Evolutionary conservation across 257 asterid genomes (phyloP), one percentile per base, ranked within the genome.

Genomic region (Agastache rugosa): DNA sequence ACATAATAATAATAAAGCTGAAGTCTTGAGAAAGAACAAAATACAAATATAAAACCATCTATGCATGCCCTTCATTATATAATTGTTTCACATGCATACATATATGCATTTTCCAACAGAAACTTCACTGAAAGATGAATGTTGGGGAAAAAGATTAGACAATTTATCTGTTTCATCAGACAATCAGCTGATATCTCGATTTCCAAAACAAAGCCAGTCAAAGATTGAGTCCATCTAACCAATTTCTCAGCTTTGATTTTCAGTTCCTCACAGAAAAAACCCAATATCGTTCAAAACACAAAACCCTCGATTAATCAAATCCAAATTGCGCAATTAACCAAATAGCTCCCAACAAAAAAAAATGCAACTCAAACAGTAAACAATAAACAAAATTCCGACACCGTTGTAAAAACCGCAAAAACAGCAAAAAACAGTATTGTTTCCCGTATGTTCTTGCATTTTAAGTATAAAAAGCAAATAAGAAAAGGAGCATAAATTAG

Each of bases 241-340:
- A 39, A 63, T 16, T 50, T 50, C 5, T 23, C 75, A 55, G 39
- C 66, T 58, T 37, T 16, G 7, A 17, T 1, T 37, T 39, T 39
- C 8, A 62, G 29, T 48, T 20, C 71, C 10, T 2, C 39, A 2
- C 5, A 34, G 31, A 19, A 50, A 31, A 59, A 61, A 10, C 42
- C 63, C 55, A 73, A 34, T 53, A 50, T 53, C 34, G 29, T 6
- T 50, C 54, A 35, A 62, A 34, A 22, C 50, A 74, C 58, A 63
- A 50, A n/a, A 15, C 56, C 65, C 22, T 50, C 64, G 47, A 47
- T 66, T 5, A 48, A 22, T 25, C 63, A 35, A 50, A 74, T 63
- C 78, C 44, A 27, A 63, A 74, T 37, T 63, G 2, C 48, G n/a
- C 20, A 23, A 73, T 34, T 25, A 34, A 50, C 11, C 55, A 54